phyloP scores from a whole-genome alignment of 345 rosid genomes.

The Balakata baccata region DNA sequence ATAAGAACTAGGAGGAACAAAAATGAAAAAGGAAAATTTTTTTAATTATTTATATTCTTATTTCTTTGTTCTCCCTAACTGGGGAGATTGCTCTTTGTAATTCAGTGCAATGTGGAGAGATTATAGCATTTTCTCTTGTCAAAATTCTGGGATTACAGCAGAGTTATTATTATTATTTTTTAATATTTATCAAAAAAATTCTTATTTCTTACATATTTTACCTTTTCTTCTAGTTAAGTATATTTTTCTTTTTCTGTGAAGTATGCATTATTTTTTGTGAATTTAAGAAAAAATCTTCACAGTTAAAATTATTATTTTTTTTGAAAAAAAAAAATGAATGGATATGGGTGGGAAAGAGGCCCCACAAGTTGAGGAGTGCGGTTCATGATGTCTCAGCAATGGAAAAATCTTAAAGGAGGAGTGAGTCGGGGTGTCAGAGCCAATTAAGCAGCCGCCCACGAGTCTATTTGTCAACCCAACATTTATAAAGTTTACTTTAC shows the following conservation, averaged over 20 bases:
- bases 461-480: slow-evolving; percentile 9
- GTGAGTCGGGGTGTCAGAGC: neutral
- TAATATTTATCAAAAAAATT: no score
- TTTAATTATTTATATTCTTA: slow-evolving; percentile 19
- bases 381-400: slow-evolving; percentile 1
- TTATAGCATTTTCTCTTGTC: neutral
- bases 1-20: neutral
- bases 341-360: neutral
- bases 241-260: no score
- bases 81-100: slow-evolving; percentile 9
- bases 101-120: slow-evolving; percentile 1
- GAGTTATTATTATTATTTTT: no score
- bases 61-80: neutral
- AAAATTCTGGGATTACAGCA: no score
- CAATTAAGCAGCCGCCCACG: slow-evolving; percentile 11
- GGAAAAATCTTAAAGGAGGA: neutral
- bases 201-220: no score
- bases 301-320: no score
- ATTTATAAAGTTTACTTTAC: no score
- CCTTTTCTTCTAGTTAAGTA: no score
- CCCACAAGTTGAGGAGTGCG: neutral
- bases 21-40: neutral
- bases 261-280: no score
- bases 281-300: no score
- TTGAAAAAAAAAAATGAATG: neutral